Evolutionary conservation across 2,329 filamentous ascomycete genomes (phyloP).

Genomic region (Daldinia sp.): DNA sequence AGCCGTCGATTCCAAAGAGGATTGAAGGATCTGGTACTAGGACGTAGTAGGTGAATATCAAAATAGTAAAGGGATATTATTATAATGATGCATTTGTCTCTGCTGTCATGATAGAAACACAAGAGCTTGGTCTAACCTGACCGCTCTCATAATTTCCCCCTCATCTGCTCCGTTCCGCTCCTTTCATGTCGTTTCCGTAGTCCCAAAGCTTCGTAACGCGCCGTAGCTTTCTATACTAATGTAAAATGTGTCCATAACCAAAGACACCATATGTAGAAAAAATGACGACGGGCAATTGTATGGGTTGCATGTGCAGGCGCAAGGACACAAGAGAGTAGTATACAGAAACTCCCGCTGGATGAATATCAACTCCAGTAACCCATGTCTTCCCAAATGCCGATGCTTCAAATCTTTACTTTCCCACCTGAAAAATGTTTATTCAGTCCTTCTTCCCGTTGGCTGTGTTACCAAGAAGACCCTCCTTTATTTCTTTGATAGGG

Average conservation of each 20-base stretch:
- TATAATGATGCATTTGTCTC: slow-evolving; percentile 35
- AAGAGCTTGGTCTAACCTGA: slow-evolving; percentile 27
- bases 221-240: slow-evolving; percentile 32
- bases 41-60: neutral
- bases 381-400: slow-evolving; percentile 29
- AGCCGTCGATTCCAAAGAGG: neutral
- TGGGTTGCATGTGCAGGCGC: slow-evolving; percentile 38
- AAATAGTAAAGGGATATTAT: slow-evolving; percentile 34
- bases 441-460: slow-evolving; percentile 62
- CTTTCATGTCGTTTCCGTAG: slow-evolving; percentile 23
- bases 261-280: slow-evolving; percentile 24
- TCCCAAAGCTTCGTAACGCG: slow-evolving; percentile 27
- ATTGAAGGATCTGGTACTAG: neutral
- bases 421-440: slow-evolving; percentile 24
- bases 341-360: slow-evolving; percentile 44
- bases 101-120: slow-evolving; percentile 23
- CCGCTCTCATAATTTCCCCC: slow-evolving; percentile 18
- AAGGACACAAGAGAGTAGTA: slow-evolving; percentile 43
- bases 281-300: slow-evolving; percentile 27
- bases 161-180: neutral
- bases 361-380: slow-evolving; percentile 36
- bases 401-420: slow-evolving; percentile 23
- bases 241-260: slow-evolving; percentile 35
- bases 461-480: slow-evolving; percentile 67
- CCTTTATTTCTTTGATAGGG: slow-evolving; percentile 64